These are phyloP conservation scores for Rhodotorula graminis DNA, from an alignment of 768 basidiomycete genomes.

Conservation along the genomic window DNA sequence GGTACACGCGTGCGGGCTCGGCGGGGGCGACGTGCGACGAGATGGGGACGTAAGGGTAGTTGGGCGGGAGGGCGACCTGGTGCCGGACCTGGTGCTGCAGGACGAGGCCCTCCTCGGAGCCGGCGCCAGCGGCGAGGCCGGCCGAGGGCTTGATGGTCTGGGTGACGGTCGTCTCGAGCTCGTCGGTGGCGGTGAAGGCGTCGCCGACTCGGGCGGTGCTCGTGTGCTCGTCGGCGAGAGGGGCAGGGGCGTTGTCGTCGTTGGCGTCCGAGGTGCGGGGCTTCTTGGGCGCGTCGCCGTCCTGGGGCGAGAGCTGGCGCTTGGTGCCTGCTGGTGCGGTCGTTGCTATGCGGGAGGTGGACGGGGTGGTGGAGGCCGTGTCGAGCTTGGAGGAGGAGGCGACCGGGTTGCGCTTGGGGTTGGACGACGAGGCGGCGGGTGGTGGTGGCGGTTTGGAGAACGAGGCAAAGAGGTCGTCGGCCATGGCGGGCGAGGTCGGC, in stretches of 20 bases:
- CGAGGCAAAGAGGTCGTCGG: slow-evolving; percentile 29
- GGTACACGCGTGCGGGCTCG: slow-evolving; percentile 87
- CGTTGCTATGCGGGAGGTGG: not conserved
- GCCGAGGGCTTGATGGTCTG: slow-evolving; percentile 84
- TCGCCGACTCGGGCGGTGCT: slow-evolving; percentile 1
- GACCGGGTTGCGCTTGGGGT: not conserved
- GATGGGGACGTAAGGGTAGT: slow-evolving; percentile 85
- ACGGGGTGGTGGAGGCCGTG: not conserved
- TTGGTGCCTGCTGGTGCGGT: not conserved
- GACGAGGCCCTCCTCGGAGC: slow-evolving; percentile 45
- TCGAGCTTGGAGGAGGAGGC: slow-evolving; percentile 7
- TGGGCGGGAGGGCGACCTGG: slow-evolving; percentile 91
- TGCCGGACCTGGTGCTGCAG: slow-evolving; percentile 63
- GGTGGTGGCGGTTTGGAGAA: slow-evolving; percentile 22
- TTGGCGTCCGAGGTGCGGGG: not conserved
- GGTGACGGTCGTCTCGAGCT: slow-evolving; percentile 89
- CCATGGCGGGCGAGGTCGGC: slow-evolving; percentile 11
- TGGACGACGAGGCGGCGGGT: not conserved
- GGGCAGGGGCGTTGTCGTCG: not conserved
- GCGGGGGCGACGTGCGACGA: slow-evolving; percentile 82
- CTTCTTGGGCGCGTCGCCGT: slow-evolving; percentile 21
- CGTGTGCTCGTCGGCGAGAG: not conserved
- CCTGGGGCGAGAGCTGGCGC: slow-evolving; percentile 23
- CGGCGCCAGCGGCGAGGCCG: slow-evolving; percentile 63
- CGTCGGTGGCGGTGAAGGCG: slow-evolving; percentile 66